phyloP scores from a whole-genome alignment of 2,329 filamentous ascomycete species.

The Trematosphaeria pertusa region DNA sequence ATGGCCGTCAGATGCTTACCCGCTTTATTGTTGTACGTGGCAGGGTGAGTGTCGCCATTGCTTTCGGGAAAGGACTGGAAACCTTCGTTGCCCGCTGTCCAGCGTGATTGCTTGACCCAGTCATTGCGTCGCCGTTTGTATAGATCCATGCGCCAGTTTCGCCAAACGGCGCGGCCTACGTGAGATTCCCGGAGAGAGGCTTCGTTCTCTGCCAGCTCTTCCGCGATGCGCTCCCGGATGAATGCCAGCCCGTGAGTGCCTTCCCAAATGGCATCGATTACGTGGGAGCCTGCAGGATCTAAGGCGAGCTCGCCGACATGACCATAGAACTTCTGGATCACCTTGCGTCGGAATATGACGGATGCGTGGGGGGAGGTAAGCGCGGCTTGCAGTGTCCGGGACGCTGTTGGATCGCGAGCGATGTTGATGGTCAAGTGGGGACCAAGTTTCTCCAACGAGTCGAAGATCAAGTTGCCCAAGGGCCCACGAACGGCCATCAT shows the following conservation, averaged over 20 bases:
- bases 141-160: constrained; percentile 77
- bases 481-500: constrained; percentile 78
- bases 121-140: constrained; percentile 69
- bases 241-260: constrained; percentile 70
- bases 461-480: constrained; percentile 74
- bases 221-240: constrained; percentile 71
- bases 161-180: constrained; percentile 72
- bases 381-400: constrained; percentile 70
- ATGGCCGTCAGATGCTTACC: constrained; percentile 50
- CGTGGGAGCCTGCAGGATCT: constrained; percentile 69
- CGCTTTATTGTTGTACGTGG: constrained; percentile 22
- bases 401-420: constrained; percentile 65
- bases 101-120: constrained; percentile 68
- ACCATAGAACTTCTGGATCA: constrained; percentile 69
- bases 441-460: constrained; percentile 59
- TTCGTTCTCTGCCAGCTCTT: constrained; percentile 67
- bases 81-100: constrained; percentile 57
- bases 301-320: constrained; percentile 67
- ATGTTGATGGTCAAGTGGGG: constrained; percentile 64
- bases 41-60: constrained; percentile 30
- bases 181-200: constrained; percentile 67
- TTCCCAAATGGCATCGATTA: constrained; percentile 71
- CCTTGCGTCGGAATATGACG: constrained; percentile 66
- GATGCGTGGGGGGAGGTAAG: constrained; percentile 62
- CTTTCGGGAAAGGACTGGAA: constrained; percentile 59